Conservation (phyloP, 495 filamentous ascomycete genomes). For the Daldinia vernicosa region DNA sequence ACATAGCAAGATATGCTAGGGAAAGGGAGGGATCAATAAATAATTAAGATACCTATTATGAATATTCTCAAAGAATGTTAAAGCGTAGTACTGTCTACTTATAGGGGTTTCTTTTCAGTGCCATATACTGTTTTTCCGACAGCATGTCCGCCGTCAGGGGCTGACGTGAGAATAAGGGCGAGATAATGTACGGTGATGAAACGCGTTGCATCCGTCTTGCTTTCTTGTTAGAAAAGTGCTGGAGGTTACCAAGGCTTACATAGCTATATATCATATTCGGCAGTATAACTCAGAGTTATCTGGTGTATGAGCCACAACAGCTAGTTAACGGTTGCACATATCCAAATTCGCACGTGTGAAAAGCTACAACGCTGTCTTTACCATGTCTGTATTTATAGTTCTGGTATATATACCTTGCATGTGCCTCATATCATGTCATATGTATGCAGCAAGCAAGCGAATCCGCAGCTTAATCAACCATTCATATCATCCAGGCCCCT, state of each 20-base stretch:
- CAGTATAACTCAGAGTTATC: too few relatives aligned
- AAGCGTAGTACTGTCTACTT: not conserved
- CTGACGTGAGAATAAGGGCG: not conserved
- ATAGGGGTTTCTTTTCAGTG: not conserved
- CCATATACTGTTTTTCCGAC: not conserved
- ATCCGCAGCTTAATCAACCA: not conserved
- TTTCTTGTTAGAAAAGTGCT: too few relatives aligned
- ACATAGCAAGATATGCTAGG: not conserved
- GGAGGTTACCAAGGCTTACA: too few relatives aligned
- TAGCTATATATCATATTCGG: not conserved
- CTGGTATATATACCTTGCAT: not conserved
- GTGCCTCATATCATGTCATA: not conserved
- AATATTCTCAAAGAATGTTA: not conserved
- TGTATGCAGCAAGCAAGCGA: conserved; percentile 5
- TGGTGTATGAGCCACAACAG: too few relatives aligned
- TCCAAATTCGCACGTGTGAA: too few relatives aligned
- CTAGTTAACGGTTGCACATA: too few relatives aligned
- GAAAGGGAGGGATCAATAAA: not conserved
- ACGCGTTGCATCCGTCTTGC: too few relatives aligned
- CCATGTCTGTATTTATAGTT: not conserved
- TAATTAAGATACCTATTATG: conserved; percentile 1
- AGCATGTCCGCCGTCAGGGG: not conserved
- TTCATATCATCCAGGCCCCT: not conserved
- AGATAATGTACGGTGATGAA: too few relatives aligned
- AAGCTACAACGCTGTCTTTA: not conserved